phyloP scores from a whole-genome alignment of 2,329 filamentous ascomycete genomes.

The Hymenoscyphus albidus region DNA sequence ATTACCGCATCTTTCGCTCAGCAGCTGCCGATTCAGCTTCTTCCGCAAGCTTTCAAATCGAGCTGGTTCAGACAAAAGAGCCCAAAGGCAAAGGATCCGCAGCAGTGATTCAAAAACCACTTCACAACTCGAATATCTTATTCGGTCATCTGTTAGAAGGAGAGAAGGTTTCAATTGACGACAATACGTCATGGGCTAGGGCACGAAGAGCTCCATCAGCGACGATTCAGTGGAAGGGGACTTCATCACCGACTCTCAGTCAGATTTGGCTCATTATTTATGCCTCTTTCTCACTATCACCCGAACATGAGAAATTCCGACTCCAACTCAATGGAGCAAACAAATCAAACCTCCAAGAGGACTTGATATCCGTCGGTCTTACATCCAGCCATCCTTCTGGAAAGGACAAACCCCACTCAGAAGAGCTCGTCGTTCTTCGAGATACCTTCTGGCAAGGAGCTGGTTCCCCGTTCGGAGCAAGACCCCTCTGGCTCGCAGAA shows the following conservation, averaged over 20 bases:
- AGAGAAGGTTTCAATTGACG: constrained; percentile 15
- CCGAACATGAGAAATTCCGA: constrained; percentile 36
- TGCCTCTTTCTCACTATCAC: constrained; percentile 35
- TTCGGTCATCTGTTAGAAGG: constrained; percentile 19
- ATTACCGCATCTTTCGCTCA: constrained; percentile 8
- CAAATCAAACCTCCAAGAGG: constrained; percentile 28
- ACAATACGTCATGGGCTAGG: constrained; percentile 40
- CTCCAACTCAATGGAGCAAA: constrained; percentile 34
- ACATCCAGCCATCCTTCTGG: constrained; percentile 21
- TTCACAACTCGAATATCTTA: constrained; percentile 2
- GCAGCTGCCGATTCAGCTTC: constrained; percentile 1
- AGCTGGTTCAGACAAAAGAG: constrained; percentile 2
- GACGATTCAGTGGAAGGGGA: constrained; percentile 35
- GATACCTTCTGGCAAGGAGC: constrained; percentile 68
- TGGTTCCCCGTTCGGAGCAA: constrained; percentile 62
- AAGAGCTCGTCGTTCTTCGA: constrained; percentile 47
- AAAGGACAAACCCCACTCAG: constrained; percentile 3
- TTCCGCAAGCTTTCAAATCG: constrained; percentile 7
- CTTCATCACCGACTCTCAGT: constrained; percentile 31
- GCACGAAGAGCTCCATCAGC: constrained; percentile 34
- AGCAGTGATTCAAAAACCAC: not conserved
- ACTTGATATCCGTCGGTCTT: constrained; percentile 33
- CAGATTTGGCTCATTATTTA: constrained; percentile 41
- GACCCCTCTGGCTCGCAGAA: constrained; percentile 51
- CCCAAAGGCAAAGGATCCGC: not conserved